Evolutionary conservation across 441 rosid species (phyloP).

Genomic region (Isatis lusitanica): DNA sequence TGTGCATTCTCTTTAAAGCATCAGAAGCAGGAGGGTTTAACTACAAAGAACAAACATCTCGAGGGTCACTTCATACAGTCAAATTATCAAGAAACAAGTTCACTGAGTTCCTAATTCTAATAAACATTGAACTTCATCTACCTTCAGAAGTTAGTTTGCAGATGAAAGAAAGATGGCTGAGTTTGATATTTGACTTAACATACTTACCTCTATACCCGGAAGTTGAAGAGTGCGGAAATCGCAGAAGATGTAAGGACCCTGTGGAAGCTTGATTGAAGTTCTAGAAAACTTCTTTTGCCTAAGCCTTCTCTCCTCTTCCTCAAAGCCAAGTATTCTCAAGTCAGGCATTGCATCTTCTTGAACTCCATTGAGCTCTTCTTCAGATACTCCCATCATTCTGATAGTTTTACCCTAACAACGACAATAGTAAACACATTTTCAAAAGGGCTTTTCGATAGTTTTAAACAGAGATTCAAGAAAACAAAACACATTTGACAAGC

Average conservation of each 20-base stretch:
- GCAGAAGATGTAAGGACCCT: slow-evolving; percentile 73
- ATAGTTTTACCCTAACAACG: slow-evolving; percentile 56
- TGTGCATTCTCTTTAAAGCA: slow-evolving; percentile 92
- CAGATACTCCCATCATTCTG: slow-evolving; percentile 90
- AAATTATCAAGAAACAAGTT: not conserved
- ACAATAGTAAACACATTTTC: no score
- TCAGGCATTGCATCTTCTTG: slow-evolving; percentile 52
- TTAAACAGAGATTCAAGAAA: no score
- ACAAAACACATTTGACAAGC: no score
- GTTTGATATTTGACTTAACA: not conserved
- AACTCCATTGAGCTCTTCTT: slow-evolving; percentile 66
- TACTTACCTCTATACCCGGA: slow-evolving; percentile 72
- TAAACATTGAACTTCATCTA: not conserved
- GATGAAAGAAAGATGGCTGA: not conserved
- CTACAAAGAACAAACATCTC: slow-evolving; percentile 36
- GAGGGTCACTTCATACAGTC: not conserved
- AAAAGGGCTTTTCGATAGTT: no score
- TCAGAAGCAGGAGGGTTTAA: slow-evolving; percentile 81
- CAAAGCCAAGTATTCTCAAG: slow-evolving; percentile 84
- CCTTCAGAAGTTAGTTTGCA: not conserved
- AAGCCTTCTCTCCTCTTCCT: slow-evolving; percentile 82
- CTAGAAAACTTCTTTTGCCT: slow-evolving; percentile 46
- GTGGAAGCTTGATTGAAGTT: slow-evolving; percentile 60
- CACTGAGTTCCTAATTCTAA: not conserved
- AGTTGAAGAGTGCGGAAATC: slow-evolving; percentile 78